These are phyloP conservation scores for Dothistroma septosporum DNA, from an alignment of 2,329 filamentous ascomycete species.

Conservation along the genomic window DNA sequence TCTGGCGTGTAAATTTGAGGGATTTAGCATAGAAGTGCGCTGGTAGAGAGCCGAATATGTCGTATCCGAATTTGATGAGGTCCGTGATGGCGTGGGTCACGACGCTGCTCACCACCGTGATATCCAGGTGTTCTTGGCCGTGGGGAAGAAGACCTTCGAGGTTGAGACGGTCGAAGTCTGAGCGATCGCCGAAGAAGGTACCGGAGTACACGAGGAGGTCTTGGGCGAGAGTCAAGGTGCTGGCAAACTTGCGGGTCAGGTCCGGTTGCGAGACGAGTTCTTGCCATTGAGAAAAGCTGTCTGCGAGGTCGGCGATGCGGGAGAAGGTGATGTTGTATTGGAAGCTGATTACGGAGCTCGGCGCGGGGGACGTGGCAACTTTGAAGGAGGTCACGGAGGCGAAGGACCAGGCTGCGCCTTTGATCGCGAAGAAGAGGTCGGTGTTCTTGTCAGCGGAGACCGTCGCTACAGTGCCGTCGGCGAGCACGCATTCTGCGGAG, in stretches of 20 bases:
- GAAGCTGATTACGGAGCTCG: conserved; percentile 19
- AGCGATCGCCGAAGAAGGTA: conserved; percentile 17
- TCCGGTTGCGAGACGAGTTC: conserved; percentile 15
- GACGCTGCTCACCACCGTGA: conserved; percentile 14
- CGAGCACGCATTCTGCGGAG: conserved; percentile 39
- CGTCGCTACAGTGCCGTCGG: conserved; percentile 36
- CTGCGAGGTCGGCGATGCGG: conserved; percentile 14
- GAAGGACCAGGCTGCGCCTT: conserved; percentile 26
- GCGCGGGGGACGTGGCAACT: conserved; percentile 25
- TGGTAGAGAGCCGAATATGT: conserved; percentile 18
- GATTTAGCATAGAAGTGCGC: conserved; percentile 22
- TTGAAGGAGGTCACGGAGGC: conserved; percentile 28
- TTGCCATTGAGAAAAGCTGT: conserved; percentile 22
- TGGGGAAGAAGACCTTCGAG: conserved; percentile 11
- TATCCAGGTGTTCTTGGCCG: conserved; percentile 5
- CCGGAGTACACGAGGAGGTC: conserved; percentile 18
- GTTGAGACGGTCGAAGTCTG: conserved; percentile 17
- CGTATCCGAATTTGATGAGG: conserved; percentile 8
- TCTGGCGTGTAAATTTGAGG: conserved; percentile 13
- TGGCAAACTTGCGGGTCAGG: conserved; percentile 18
- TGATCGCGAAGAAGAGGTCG: conserved; percentile 31
- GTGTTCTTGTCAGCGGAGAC: conserved; percentile 33
- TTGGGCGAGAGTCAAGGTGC: conserved; percentile 15
- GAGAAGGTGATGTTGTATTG: conserved; percentile 21
- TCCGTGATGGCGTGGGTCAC: conserved; percentile 12